These are phyloP conservation scores for Ceratobasidium sp. DNA, from an alignment of 1,284 basidiomycete genomes.

Conservation along the genomic window DNA sequence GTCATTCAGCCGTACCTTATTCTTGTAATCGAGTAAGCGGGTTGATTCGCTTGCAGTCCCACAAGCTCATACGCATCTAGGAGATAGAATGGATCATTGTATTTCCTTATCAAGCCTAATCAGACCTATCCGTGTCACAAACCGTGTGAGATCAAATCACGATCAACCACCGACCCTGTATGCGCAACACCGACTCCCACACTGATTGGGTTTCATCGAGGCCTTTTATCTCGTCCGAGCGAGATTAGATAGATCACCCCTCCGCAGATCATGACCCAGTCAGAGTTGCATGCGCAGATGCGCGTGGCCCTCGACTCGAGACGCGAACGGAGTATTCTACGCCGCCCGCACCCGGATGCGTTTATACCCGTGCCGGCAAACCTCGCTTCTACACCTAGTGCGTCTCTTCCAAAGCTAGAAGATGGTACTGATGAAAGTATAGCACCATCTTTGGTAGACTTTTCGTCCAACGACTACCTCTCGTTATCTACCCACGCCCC, in stretches of 20 bases:
- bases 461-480: constrained; percentile 94
- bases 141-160: no score
- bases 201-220: no score
- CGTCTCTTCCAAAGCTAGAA: not conserved
- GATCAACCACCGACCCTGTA: no score
- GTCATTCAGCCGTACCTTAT: no score
- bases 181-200: no score
- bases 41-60: no score
- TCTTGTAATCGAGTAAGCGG: no score
- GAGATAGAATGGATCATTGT: no score
- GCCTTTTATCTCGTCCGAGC: no score
- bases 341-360: constrained; percentile 24
- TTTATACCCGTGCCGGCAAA: constrained; percentile 12
- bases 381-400: not conserved
- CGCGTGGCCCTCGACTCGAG: constrained; percentile 15
- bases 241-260: not conserved
- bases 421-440: constrained; percentile 55
- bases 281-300: constrained; percentile 5
- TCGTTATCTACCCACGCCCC: constrained; percentile 71
- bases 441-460: constrained; percentile 59
- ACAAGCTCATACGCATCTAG: no score
- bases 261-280: not conserved
- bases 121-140: no score
- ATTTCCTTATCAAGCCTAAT: no score
- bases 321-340: constrained; percentile 16